Evolutionary conservation across 1,284 basidiomycete genomes (phyloP), one percentile per base, ranked within the genome.

Genomic region (Fomitopsis schrenkii): DNA sequence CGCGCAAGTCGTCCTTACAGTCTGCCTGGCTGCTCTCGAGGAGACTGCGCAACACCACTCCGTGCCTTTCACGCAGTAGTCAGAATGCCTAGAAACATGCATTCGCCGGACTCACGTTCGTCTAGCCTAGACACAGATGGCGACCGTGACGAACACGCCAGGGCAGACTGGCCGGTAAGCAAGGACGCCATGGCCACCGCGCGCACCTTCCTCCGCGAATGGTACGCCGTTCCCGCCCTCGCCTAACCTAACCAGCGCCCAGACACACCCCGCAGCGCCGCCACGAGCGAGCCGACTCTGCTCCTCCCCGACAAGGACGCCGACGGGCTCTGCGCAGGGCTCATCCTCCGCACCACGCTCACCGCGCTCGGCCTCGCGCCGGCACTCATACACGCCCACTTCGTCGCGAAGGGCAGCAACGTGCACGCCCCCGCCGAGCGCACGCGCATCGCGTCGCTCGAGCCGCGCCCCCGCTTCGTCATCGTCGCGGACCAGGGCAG

Each of bases 241-340:
- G 30, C 30, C 8, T 2, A 33, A 33, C 38, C 33, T 55, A 14
- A 42, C n/a, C 28, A 17, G 22, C 22, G 22, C 22, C 40, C 46
- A 5, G 30, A 33, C 30, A 33, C 30, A 8, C 30, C 30, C 14
- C 42, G 1, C 61, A 68, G 67, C 60, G 67, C 64, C 3, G 3
- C 22, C 1, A 53, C 64, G 8, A 48, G 55, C 28, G 44, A 41
- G 4, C 59, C 40, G 7, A 72, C 71, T 4, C 69, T 74, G 46
- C 60, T 74, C 38, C 66, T 73, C 26, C 72, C 73, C 5, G 74
- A 74, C 70, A 74, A 75, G 57, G 73, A 75, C 59, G 72, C 74
- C 30, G 74, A 74, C 62, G 71, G 73, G 4, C 70, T 75, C 17
- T 71, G 67, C 58, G 69, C 66, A 56, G 66, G 68, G n/a, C 65